These are phyloP conservation scores for Suillus variegatus DNA, from an alignment of 768 basidiomycete genomes.

Conservation along the genomic window DNA sequence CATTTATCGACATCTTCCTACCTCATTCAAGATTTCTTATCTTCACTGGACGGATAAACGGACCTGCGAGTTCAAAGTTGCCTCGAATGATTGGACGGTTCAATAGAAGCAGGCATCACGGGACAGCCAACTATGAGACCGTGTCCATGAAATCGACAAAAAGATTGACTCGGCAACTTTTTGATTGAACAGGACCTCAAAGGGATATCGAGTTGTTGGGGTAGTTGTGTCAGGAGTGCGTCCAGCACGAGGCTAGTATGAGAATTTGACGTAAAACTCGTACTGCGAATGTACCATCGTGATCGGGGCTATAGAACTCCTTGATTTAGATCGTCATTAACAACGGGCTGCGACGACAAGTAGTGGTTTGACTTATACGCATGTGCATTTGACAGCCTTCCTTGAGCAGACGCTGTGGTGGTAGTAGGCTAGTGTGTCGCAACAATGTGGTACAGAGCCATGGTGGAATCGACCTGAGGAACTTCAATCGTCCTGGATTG, in stretches of 20 bases:
- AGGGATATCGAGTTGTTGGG: conserved; percentile 65
- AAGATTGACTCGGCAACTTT: conserved; percentile 43
- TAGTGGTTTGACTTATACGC: conserved; percentile 45
- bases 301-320: conserved; percentile 12
- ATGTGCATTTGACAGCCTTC: conserved; percentile 71
- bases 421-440: background rate
- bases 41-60: conserved; percentile 20
- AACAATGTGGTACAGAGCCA: background rate
- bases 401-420: conserved; percentile 28
- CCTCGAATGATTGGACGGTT: conserved; percentile 36
- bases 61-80: conserved; percentile 30
- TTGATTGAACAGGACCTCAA: conserved; percentile 55
- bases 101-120: conserved; percentile 29
- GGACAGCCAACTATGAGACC: conserved; percentile 37
- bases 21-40: conserved; percentile 15
- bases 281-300: conserved; percentile 63
- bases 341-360: background rate
- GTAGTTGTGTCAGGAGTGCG: conserved; percentile 65
- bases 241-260: conserved; percentile 50
- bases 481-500: conserved; percentile 57
- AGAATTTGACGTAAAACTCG: background rate
- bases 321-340: background rate
- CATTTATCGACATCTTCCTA: conserved; percentile 1
- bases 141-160: conserved; percentile 41
- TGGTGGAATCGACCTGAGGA: conserved; percentile 38